Base-by-base conservation (phyloP, 1,139 yeast genomes). In the Candida pseudoviswanathii region DNA sequence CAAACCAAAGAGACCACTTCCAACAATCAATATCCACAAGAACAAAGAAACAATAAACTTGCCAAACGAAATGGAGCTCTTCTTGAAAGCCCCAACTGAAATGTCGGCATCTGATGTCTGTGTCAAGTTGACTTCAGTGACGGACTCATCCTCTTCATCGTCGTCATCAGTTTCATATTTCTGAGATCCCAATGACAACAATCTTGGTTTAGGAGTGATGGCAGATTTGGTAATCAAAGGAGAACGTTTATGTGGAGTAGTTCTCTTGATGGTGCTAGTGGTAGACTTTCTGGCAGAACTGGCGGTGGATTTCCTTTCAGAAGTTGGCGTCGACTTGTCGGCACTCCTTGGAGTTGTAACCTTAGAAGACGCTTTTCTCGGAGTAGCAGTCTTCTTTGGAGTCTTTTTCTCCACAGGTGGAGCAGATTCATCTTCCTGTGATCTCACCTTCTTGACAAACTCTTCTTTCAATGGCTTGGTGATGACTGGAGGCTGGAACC, bases 1-100 rank as follows among this genome's bases (percentile, higher is more conserved):
- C 45, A 79, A 70, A 0, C 72, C 76, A 54, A 73, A 73, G 2
- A 71, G 51, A 2, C 73, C 71, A 5, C 54, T 40, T 0, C 61
- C 50, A 2, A 70, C 62, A 9, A 71, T 31, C 2, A 63, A 22
- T 2, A 70, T 30, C 78, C 78, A 74, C 2, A 67, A 45, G 7
- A 57, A 21, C 22, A 30, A 66, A 43, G 58, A 58, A 59, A 31
- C 52, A 29, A 38, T 57, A 25, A 31, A 55, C 38, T 26, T 55
- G 29, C 40, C 46, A 27, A 42, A 44, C 2, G 50, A 39, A 24
- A 36, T 7, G 26, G 41, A 27, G 29, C 16, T 42, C 3, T 7
- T 43, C n/a, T 34, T 38, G 21, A 31, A 16, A 9, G 34, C 42
- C 27, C 33, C 32, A 10, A 5, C 5, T 21, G 43, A 30, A 8